Percentiles rank a stretch among this genome's conserved stretches.
Evolutionary conservation across 768 basidiomycete species (phyloP).

Genomic region (Hirschioporus abietinus): DNA sequence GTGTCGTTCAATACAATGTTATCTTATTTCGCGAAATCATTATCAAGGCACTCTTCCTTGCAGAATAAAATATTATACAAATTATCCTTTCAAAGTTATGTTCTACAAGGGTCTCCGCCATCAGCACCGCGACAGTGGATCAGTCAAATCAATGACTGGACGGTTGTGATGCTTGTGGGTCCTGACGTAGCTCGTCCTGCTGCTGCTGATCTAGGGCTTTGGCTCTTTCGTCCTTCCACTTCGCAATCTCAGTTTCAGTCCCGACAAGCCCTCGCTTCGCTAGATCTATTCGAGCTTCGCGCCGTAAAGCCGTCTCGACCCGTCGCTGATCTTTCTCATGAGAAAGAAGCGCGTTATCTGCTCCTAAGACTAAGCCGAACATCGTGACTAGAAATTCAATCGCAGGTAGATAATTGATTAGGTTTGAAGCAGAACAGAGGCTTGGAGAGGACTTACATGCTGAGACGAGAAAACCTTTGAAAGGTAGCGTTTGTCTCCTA

Average conservation of each 20-base stretch:
- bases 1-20: background rate
- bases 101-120: background rate
- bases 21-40: background rate
- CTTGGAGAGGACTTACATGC: conserved; percentile 43
- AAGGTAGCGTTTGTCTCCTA: conserved; percentile 74
- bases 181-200: background rate
- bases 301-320: conserved; percentile 64
- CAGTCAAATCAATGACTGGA: too few species aligned
- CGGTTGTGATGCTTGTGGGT: too few species aligned
- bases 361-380: conserved; percentile 65
- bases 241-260: conserved; percentile 79
- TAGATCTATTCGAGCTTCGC: conserved; percentile 70
- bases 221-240: conserved; percentile 58
- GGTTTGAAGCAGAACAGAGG: conserved; percentile 2
- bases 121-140: too few species aligned
- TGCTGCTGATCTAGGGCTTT: conserved; percentile 5
- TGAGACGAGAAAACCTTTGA: conserved; percentile 76
- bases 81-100: background rate
- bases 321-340: conserved; percentile 64
- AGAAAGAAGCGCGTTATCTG: conserved; percentile 67
- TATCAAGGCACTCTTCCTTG: background rate
- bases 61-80: background rate
- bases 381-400: conserved; percentile 41
- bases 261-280: conserved; percentile 68
- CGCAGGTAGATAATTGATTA: background rate